A percentile compares a stretch with the other conserved stretches of the same genome.
These are phyloP conservation scores for Coemansia sp. DNA, from an alignment of 192 early-diverging fungal genomes.

Conservation along the genomic window DNA sequence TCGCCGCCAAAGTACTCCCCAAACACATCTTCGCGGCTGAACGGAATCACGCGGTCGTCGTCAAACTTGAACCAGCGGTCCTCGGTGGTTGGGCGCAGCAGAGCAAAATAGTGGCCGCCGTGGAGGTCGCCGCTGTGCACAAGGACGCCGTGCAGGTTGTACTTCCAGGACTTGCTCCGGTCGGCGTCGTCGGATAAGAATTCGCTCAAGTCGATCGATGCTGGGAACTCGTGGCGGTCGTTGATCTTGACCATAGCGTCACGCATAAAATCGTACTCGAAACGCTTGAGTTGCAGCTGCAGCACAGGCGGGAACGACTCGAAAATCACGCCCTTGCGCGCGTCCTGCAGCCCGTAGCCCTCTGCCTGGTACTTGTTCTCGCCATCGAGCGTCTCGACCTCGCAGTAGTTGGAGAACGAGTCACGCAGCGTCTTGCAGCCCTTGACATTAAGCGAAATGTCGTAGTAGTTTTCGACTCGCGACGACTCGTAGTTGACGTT, in stretches of 20 bases:
- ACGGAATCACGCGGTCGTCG: constrained; percentile 89
- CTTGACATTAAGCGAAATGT: constrained; percentile 97
- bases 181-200: constrained; percentile 74
- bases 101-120: constrained; percentile 93
- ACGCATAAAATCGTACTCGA: constrained; percentile 93
- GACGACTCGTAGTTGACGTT: constrained; percentile 95
- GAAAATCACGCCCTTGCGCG: constrained; percentile 96
- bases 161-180: constrained; percentile 66
- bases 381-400: constrained; percentile 90
- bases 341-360: constrained; percentile 91
- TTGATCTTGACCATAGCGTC: constrained; percentile 96
- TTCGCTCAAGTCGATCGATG: constrained; percentile 78
- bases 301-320: constrained; percentile 89
- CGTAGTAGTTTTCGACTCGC: constrained; percentile 92
- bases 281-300: constrained; percentile 94
- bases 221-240: constrained; percentile 94
- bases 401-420: constrained; percentile 89
- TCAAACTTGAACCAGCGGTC: constrained; percentile 93
- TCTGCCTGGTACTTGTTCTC: constrained; percentile 98
- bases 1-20: constrained; percentile 96
- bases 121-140: constrained; percentile 93
- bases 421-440: constrained; percentile 82
- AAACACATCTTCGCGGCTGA: constrained; percentile 75
- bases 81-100: constrained; percentile 77
- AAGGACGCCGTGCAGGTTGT: constrained; percentile 91